phyloP scores from a whole-genome alignment of 2,329 filamentous ascomycete species.

The Xylariaceae sp. region DNA sequence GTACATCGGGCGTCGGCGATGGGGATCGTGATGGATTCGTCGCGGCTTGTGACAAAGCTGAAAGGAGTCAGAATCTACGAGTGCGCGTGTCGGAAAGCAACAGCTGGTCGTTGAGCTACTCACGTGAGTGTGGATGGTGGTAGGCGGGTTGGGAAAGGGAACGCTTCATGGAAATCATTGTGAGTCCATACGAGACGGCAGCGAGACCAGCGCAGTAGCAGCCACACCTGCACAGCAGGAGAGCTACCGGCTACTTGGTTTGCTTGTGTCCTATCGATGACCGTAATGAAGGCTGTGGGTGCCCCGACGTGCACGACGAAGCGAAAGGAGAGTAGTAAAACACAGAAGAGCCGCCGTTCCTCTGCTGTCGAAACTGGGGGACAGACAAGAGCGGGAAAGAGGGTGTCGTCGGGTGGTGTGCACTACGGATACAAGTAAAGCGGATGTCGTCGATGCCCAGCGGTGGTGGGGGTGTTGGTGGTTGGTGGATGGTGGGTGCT shows the following conservation, averaged over 20 bases:
- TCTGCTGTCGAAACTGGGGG: too few relatives aligned
- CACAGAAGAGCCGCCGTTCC: too few relatives aligned
- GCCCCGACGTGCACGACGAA: background rate
- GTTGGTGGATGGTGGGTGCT: too few relatives aligned
- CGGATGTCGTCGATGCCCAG: too few relatives aligned
- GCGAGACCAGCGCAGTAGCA: slow-evolving; percentile 33
- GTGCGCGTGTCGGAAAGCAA: background rate
- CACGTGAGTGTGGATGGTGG: slow-evolving; percentile 56
- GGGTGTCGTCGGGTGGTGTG: too few relatives aligned
- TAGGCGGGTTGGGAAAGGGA: slow-evolving; percentile 60
- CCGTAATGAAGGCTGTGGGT: slow-evolving; percentile 5
- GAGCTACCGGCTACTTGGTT: slow-evolving; percentile 24
- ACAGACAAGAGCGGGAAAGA: too few relatives aligned
- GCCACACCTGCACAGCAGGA: slow-evolving; percentile 24
- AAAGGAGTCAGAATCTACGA: slow-evolving; percentile 20
- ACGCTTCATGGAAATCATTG: slow-evolving; percentile 60
- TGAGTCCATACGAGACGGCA: slow-evolving; percentile 42
- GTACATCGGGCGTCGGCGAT: slow-evolving; percentile 51
- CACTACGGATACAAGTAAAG: too few relatives aligned
- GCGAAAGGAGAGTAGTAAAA: too few relatives aligned
- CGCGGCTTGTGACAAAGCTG: slow-evolving; percentile 50
- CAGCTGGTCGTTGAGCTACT: slow-evolving; percentile 33
- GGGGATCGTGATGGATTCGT: slow-evolving; percentile 50
- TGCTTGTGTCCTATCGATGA: slow-evolving; percentile 1
- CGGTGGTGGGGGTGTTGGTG: too few relatives aligned